These are phyloP conservation scores for Medicago arabica DNA, from an alignment of 306 rosid genomes.

Conservation along the genomic window DNA sequence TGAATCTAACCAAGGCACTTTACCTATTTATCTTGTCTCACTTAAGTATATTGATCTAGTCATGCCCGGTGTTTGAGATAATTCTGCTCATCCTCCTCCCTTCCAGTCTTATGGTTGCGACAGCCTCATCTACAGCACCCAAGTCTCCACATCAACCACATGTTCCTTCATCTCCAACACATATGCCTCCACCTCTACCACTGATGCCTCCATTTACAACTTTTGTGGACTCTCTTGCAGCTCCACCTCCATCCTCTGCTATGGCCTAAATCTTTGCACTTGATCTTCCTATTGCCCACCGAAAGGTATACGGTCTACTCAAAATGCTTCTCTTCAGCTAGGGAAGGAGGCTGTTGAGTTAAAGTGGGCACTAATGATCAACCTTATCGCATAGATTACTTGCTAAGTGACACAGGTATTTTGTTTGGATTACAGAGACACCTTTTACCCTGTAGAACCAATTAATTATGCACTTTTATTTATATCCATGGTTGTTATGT, in stretches of 20 bases:
- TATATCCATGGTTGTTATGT: not conserved
- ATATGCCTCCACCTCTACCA: not conserved
- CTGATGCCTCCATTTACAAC: not conserved
- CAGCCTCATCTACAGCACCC: not conserved
- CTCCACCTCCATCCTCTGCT: not conserved
- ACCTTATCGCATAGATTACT: not conserved
- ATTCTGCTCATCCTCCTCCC: not conserved
- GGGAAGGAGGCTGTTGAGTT: not conserved
- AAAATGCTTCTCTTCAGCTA: not conserved
- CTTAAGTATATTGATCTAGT: not conserved
- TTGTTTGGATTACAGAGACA: not conserved
- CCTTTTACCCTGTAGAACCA: not conserved
- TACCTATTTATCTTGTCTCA: not conserved
- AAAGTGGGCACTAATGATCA: not conserved
- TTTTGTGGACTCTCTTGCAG: not conserved
- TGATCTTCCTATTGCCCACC: conserved; percentile 9
- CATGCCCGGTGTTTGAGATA: not conserved
- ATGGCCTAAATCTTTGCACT: not conserved
- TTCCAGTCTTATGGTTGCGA: not conserved
- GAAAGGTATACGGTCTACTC: not conserved
- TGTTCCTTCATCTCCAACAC: not conserved
- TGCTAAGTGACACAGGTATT: not conserved
- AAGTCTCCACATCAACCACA: not conserved
- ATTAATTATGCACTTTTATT: not conserved
- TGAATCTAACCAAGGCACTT: not conserved